Evolutionary conservation across 148 eudicot genomes (phyloP).

Genomic region (Silene uniflora): DNA sequence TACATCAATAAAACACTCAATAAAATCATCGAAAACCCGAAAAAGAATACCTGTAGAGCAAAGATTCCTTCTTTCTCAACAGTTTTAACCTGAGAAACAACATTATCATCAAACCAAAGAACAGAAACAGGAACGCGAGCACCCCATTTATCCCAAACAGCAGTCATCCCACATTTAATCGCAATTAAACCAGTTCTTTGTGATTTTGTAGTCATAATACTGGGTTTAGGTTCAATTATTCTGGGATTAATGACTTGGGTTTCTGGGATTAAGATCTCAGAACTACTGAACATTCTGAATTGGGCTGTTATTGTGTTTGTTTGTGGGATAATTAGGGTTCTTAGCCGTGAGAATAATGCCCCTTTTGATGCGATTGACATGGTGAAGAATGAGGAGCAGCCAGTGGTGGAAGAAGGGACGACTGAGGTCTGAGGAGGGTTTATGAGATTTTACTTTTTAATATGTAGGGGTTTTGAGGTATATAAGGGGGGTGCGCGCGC

Average conservation of each 20-base stretch:
- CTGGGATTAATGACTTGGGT: slow-evolving; percentile 30
- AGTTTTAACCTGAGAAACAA: slow-evolving; percentile 88
- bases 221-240: slow-evolving; percentile 49
- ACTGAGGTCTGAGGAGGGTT: too few species aligned
- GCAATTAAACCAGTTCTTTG: slow-evolving; percentile 75
- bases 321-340: slow-evolving; percentile 28
- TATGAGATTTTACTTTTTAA: too few species aligned
- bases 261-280: slow-evolving; percentile 24
- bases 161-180: slow-evolving; percentile 90
- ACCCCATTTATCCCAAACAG: slow-evolving; percentile 98
- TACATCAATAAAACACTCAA: too few species aligned
- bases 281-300: slow-evolving; percentile 30
- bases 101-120: slow-evolving; percentile 84
- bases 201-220: slow-evolving; percentile 59
- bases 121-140: slow-evolving; percentile 68
- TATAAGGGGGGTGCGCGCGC: too few species aligned
- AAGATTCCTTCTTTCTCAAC: slow-evolving; percentile 83
- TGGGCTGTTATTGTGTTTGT: slow-evolving; percentile 19
- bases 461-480: too few species aligned
- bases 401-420: too few species aligned
- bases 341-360: slow-evolving; percentile 44
- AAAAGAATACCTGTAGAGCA: slow-evolving; percentile 67
- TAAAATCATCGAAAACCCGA: background rate
- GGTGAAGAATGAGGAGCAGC: background rate
- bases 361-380: slow-evolving; percentile 58